These are phyloP conservation scores for Aureobasidium namibiae DNA, from an alignment of 2,329 filamentous ascomycete species.

Conservation along the genomic window DNA sequence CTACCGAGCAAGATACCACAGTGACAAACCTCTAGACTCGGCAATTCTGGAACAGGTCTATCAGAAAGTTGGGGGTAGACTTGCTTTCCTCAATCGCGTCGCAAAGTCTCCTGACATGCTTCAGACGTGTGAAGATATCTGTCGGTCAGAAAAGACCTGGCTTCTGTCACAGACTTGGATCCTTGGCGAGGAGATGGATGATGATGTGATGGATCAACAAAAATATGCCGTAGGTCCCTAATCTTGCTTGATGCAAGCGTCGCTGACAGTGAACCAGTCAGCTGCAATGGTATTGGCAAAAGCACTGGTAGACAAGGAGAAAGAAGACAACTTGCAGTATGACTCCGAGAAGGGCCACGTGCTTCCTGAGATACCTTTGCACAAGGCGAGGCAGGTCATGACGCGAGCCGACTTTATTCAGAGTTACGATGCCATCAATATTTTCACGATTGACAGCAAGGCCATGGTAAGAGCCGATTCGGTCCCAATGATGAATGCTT, in stretches of 20 bases:
- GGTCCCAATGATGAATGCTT: slow-evolving; percentile 92
- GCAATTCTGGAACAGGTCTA: slow-evolving; percentile 69
- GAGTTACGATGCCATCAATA: slow-evolving; percentile 82
- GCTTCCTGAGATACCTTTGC: slow-evolving; percentile 71
- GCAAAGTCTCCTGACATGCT: slow-evolving; percentile 82
- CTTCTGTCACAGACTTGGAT: slow-evolving; percentile 74
- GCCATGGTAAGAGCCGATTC: slow-evolving; percentile 86
- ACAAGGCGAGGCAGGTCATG: slow-evolving; percentile 85
- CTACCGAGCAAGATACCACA: slow-evolving; percentile 73
- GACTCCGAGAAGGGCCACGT: slow-evolving; percentile 61
- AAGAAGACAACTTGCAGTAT: slow-evolving; percentile 51
- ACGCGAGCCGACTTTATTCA: slow-evolving; percentile 92
- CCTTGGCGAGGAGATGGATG: slow-evolving; percentile 71
- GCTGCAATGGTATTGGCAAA: slow-evolving; percentile 90
- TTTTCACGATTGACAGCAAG: slow-evolving; percentile 85
- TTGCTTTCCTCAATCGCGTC: slow-evolving; percentile 82
- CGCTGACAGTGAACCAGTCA: slow-evolving; percentile 43
- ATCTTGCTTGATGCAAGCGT: no score
- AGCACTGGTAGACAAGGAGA: slow-evolving; percentile 77
- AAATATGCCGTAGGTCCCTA: slow-evolving; percentile 70
- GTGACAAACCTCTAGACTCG: slow-evolving; percentile 46
- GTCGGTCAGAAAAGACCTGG: slow-evolving; percentile 65
- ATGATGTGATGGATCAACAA: slow-evolving; percentile 97
- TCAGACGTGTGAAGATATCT: slow-evolving; percentile 64
- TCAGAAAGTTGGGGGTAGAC: slow-evolving; percentile 73